Percentiles rank a stretch among this genome's conserved stretches.
phyloP scores from a whole-genome alignment of 352 stramenopile genomes.

The Phytopythium litorale region DNA sequence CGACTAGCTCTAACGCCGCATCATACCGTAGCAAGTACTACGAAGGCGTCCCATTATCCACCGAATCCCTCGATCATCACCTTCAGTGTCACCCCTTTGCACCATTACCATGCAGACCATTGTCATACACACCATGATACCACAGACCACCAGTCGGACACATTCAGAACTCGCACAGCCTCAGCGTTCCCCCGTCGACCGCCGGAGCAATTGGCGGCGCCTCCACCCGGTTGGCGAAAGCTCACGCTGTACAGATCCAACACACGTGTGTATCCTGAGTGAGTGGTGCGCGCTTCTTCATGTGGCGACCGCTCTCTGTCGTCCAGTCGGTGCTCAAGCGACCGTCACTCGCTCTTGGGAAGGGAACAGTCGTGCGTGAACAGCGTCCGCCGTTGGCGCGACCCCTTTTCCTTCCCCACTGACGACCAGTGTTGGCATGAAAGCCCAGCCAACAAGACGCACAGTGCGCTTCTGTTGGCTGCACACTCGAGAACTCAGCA shows the following conservation, averaged over 20 bases:
- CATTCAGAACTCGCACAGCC: not conserved
- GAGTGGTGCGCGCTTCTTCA: not conserved
- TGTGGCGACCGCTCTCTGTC: not conserved
- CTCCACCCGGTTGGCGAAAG: not conserved
- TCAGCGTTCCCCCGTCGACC: not conserved
- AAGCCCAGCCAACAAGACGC: not conserved
- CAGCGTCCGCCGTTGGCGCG: not conserved
- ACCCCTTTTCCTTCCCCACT: no score
- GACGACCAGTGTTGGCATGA: not conserved
- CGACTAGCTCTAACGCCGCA: not conserved
- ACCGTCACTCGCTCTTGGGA: not conserved
- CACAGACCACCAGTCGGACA: not conserved
- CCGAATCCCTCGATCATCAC: not conserved
- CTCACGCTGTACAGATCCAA: not conserved
- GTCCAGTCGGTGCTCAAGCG: not conserved
- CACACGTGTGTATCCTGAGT: not conserved
- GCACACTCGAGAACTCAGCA: not conserved
- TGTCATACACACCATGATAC: not conserved
- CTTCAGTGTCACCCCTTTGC: not conserved
- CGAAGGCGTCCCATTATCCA: not conserved
- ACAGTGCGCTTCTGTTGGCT: not conserved
- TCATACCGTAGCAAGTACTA: not conserved
- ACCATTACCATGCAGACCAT: not conserved
- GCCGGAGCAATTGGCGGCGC: not conserved
- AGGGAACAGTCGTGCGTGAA: not conserved